Evolutionary conservation across 345 rosid genomes (phyloP).

Genomic region (Hypericum perforatum): DNA sequence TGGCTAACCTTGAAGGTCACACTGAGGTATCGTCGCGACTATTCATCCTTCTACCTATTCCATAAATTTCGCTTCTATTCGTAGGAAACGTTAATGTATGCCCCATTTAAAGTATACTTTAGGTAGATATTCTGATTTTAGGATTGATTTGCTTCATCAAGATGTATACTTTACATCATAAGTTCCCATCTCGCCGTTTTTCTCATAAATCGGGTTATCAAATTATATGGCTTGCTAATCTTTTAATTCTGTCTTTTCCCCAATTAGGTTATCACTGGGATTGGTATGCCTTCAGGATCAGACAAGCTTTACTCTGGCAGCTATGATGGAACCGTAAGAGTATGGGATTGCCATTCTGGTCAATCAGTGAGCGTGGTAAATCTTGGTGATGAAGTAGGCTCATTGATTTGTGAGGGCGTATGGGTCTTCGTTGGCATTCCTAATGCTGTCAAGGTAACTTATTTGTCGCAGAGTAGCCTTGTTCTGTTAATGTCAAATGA

Average conservation of each 20-base stretch:
- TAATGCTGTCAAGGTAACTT: slow-evolving; percentile 40
- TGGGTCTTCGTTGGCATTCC: slow-evolving; percentile 60
- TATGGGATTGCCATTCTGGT: slow-evolving; percentile 57
- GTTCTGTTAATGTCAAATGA: not conserved
- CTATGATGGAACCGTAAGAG: slow-evolving; percentile 30
- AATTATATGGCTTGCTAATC: not conserved
- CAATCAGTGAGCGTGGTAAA: slow-evolving; percentile 21
- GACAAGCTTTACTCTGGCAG: slow-evolving; percentile 52
- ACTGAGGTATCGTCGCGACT: slow-evolving; percentile 20
- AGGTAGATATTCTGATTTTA: too few species aligned
- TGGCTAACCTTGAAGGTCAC: too few species aligned
- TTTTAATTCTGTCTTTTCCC: not conserved
- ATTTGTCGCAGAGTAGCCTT: not conserved
- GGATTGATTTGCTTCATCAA: too few species aligned
- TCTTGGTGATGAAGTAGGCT: slow-evolving; percentile 39
- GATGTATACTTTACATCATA: too few species aligned
- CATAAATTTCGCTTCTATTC: not conserved
- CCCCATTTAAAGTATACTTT: too few species aligned
- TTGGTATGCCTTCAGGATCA: slow-evolving; percentile 39
- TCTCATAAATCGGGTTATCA: too few species aligned
- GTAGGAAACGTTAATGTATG: not conserved
- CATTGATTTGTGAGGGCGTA: slow-evolving; percentile 39
- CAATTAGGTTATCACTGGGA: slow-evolving; percentile 36
- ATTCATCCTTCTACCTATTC: not conserved
- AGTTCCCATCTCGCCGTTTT: too few species aligned